Conservation (phyloP, 495 filamentous ascomycete genomes). For the Thermochaetoides thermophila region DNA sequence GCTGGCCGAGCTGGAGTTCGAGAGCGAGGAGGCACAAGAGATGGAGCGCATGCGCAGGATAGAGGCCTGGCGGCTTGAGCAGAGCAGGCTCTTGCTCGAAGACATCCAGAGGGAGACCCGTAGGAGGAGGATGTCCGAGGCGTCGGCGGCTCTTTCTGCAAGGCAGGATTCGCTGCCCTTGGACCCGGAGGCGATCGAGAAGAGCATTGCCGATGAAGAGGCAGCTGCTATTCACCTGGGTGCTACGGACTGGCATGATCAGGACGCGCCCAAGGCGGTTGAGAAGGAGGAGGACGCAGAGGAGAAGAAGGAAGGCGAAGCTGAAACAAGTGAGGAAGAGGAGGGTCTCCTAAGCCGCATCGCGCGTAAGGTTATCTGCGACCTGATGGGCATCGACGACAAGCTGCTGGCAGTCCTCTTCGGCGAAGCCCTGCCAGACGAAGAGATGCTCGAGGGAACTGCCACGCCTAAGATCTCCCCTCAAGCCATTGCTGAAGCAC, state of each 20-base stretch:
- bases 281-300: no score
- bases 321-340: constrained; percentile 15
- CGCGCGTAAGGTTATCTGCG: constrained; percentile 71
- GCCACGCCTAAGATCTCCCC: no score
- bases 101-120: constrained; percentile 80
- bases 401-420: constrained; percentile 69
- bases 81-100: constrained; percentile 68
- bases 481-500: background rate
- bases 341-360: constrained; percentile 69
- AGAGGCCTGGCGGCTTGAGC: constrained; percentile 83
- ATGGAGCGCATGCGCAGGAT: constrained; percentile 65
- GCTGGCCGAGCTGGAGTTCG: constrained; percentile 33
- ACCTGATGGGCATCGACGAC: constrained; percentile 86
- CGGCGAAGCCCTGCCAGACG: constrained; percentile 61
- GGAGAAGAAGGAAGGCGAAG: no score
- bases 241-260: constrained; percentile 27
- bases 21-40: constrained; percentile 43
- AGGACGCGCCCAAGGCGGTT: constrained; percentile 16
- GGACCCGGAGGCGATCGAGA: constrained; percentile 9
- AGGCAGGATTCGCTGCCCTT: constrained; percentile 1
- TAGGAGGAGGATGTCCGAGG: constrained; percentile 34
- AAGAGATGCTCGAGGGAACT: constrained; percentile 26
- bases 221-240: constrained; percentile 20
- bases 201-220: constrained; percentile 14
- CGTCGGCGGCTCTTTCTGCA: constrained; percentile 4